Evolutionary conservation across 139 green algal species (phyloP), one percentile per base, ranked within the genome.

Genomic region (Chlamydomonas asymmetrica): DNA sequence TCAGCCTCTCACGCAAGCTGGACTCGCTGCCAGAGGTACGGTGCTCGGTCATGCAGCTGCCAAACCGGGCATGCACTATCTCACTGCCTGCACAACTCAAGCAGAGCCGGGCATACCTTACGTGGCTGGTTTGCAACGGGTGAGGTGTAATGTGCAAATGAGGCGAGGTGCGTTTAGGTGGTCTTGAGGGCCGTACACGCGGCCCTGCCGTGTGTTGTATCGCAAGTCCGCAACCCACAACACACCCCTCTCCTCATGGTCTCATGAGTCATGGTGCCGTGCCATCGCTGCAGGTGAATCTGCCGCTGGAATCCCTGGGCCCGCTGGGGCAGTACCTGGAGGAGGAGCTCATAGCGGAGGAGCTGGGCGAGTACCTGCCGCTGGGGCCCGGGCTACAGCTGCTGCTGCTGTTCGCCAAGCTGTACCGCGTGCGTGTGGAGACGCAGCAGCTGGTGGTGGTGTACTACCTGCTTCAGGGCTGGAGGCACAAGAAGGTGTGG

Each of bases 401-500:
- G 57, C 57, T 75, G 56, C 54, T 81, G 34, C 66, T 61, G 29
- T 72, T 81, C 39, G 75, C 40, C 40, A 39, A 50, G 27, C 41
- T 81, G 25, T 60, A 57, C 41, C 45, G 75, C 2, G 48, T 81
- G 52, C 66, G 75, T 20, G 27, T 45, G 9, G 75, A 63, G 20
- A 66, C 75, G 1, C 35, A 63, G 40, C 64, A 45, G 45, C 18
- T 81, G 35, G 65, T 65, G 60, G 43, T 81, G 43, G 54, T 75
- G 57, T 59, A 76, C 23, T 27, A 57, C 40, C 69, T 81, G 59
- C 27, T 75, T 34, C 35, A 34, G 0, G 54, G 59, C 18, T 37
- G 32, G n/a, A 67, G 74, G 50, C 39, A n/a, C n/a, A n/a, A n/a
- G n/a, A n/a, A n/a, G n/a, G n/a, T n/a, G n/a, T n/a, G n/a, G n/a